phyloP scores from a whole-genome alignment of 352 stramenopile genomes.

The Lagenidium sp. region DNA sequence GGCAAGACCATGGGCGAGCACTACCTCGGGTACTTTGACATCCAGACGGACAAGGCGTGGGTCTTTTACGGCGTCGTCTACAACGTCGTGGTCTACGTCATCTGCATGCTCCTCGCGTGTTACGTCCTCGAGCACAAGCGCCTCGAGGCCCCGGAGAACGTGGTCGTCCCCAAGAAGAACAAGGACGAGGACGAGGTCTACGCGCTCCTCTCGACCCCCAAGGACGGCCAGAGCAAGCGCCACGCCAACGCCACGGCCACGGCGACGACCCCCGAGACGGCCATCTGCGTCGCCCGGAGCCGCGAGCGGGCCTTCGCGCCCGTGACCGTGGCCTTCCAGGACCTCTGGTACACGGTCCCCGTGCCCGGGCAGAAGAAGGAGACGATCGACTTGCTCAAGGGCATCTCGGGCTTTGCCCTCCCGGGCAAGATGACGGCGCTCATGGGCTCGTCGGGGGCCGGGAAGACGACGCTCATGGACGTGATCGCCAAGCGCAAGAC shows the following conservation, averaged over 20 bases:
- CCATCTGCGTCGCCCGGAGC: neutral
- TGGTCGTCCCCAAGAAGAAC: neutral
- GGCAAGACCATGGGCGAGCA: constrained; percentile 16
- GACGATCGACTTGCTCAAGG: constrained; percentile 23
- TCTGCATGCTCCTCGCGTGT: constrained; percentile 14
- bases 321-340: constrained; percentile 22
- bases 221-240: no score
- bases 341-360: constrained; percentile 23
- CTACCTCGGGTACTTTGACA: constrained; percentile 15
- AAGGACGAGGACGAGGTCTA: neutral
- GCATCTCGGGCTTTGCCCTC: constrained; percentile 23
- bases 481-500: constrained; percentile 87
- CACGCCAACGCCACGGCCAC: no score
- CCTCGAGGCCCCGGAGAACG: constrained; percentile 12
- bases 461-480: constrained; percentile 90
- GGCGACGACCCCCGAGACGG: neutral
- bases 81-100: constrained; percentile 15
- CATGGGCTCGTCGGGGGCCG: constrained; percentile 43
- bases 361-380: constrained; percentile 5
- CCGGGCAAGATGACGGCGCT: constrained; percentile 35
- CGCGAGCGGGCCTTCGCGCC: constrained; percentile 10
- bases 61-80: constrained; percentile 17
- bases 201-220: constrained; percentile 5
- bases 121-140: constrained; percentile 18
- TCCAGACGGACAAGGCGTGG: constrained; percentile 12